phyloP scores from a whole-genome alignment of 2,329 filamentous ascomycete genomes.

The Curvularia lunata region DNA sequence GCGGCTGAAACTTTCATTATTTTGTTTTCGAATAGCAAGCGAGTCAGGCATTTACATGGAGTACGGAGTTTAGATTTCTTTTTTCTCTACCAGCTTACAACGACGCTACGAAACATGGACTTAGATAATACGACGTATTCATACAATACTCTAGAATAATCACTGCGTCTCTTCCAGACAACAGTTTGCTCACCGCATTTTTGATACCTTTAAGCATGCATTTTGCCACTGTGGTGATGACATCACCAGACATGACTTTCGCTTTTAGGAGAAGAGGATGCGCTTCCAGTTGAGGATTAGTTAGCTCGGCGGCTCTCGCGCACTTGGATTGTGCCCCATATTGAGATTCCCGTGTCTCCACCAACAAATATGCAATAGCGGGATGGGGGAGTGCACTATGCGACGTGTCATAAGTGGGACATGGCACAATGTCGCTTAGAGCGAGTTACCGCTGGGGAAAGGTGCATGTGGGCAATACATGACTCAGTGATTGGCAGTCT shows the following conservation, averaged over 20 bases:
- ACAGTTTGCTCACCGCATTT: neutral
- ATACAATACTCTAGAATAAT: neutral
- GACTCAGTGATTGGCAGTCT: neutral
- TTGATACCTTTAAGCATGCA: neutral
- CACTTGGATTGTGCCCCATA: neutral
- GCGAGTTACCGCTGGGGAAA: no score
- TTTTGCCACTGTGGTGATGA: constrained; percentile 2
- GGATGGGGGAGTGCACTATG: neutral
- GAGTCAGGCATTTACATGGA: constrained; percentile 13
- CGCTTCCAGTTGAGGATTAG: neutral
- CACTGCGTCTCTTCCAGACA: neutral
- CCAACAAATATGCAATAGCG: neutral
- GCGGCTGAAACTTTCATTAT: neutral
- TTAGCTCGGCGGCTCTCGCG: neutral
- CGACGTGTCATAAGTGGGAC: constrained; percentile 7
- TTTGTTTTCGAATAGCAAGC: constrained; percentile 9
- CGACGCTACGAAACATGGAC: constrained; percentile 6
- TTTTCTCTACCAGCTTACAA: neutral
- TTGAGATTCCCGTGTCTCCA: constrained; percentile 1
- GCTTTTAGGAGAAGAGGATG: neutral
- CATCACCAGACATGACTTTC: constrained; percentile 1
- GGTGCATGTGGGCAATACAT: neutral
- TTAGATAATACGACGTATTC: neutral
- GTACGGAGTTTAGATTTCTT: neutral
- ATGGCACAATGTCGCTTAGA: neutral